A percentile compares a stretch with the other conserved stretches of the same genome.
phyloP scores from a whole-genome alignment of 2,329 filamentous ascomycete genomes.

The Blastomyces gilchristii region DNA sequence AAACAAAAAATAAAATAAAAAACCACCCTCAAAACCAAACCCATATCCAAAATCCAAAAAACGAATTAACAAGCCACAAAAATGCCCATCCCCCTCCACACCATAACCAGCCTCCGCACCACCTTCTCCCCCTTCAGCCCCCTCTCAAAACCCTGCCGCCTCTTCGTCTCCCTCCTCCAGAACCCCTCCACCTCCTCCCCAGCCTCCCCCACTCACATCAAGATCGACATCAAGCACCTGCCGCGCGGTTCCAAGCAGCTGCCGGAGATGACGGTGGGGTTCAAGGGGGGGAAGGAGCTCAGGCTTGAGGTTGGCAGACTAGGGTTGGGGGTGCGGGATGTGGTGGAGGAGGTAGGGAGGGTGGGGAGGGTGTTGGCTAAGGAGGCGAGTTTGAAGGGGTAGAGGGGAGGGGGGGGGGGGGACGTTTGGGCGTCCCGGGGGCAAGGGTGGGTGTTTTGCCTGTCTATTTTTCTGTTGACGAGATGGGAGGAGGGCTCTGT shows the following conservation, averaged over 20 bases:
- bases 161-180: slow-evolving; percentile 80
- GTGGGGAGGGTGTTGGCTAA: slow-evolving; percentile 76
- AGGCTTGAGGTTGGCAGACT: slow-evolving; percentile 68
- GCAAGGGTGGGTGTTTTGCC: slow-evolving; percentile 4
- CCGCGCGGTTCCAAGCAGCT: slow-evolving; percentile 58
- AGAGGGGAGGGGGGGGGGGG: slow-evolving; percentile 17
- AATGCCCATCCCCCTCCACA: slow-evolving; percentile 33
- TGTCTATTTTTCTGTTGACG: not conserved
- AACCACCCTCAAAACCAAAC: not conserved
- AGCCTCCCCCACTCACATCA: slow-evolving; percentile 63
- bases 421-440: too few relatives aligned
- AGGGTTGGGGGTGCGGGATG: slow-evolving; percentile 70
- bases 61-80: not conserved
- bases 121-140: slow-evolving; percentile 87
- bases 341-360: slow-evolving; percentile 80
- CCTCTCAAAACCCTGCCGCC: slow-evolving; percentile 67
- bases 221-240: slow-evolving; percentile 67
- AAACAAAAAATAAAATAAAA: not conserved
- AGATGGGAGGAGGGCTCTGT: too few relatives aligned
- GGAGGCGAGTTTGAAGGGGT: slow-evolving; percentile 62
- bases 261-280: slow-evolving; percentile 65
- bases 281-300: slow-evolving; percentile 93
- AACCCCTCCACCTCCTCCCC: slow-evolving; percentile 69
- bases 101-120: slow-evolving; percentile 63
- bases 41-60: slow-evolving; percentile 13